These are phyloP conservation scores for Aspergillus niger DNA, from an alignment of 2,329 filamentous ascomycete genomes.

Conservation along the genomic window DNA sequence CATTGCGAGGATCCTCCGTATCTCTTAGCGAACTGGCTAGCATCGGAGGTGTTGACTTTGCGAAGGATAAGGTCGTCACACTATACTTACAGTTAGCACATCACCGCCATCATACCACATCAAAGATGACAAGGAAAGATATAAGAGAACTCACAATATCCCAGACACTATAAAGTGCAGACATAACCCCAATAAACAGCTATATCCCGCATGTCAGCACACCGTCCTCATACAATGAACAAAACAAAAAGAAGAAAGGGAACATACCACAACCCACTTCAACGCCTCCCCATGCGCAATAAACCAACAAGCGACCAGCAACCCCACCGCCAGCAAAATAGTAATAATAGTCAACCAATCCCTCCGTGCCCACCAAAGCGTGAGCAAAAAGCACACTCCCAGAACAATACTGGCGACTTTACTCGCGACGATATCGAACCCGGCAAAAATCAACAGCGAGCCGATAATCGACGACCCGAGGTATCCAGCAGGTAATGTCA, in stretches of 20 bases:
- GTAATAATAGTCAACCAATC: constrained; percentile 78
- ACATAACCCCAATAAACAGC: constrained; percentile 83
- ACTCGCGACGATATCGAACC: constrained; percentile 78
- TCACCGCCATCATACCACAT: constrained; percentile 6
- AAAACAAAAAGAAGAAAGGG: constrained; percentile 4
- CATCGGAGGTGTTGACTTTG: constrained; percentile 78
- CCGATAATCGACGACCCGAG: constrained; percentile 76
- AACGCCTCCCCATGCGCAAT: constrained; percentile 74
- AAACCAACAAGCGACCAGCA: constrained; percentile 77
- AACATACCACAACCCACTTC: constrained; percentile 66
- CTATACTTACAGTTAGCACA: constrained; percentile 30
- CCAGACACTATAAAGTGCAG: constrained; percentile 77
- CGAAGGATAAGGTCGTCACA: constrained; percentile 79
- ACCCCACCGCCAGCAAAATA: constrained; percentile 67
- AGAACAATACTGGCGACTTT: constrained; percentile 76
- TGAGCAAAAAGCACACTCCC: constrained; percentile 74
- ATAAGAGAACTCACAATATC: constrained; percentile 61
- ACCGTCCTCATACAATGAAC: no score
- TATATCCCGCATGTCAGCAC: constrained; percentile 28
- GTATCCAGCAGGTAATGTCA: constrained; percentile 77
- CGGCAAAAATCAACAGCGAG: constrained; percentile 74
- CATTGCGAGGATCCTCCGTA: constrained; percentile 79
- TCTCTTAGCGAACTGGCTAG: constrained; percentile 73
- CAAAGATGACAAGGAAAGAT: neutral
- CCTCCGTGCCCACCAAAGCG: constrained; percentile 76